Base-by-base conservation (phyloP, 805 yeast genomes). In the Zygosaccharomyces bisporus region DNA sequence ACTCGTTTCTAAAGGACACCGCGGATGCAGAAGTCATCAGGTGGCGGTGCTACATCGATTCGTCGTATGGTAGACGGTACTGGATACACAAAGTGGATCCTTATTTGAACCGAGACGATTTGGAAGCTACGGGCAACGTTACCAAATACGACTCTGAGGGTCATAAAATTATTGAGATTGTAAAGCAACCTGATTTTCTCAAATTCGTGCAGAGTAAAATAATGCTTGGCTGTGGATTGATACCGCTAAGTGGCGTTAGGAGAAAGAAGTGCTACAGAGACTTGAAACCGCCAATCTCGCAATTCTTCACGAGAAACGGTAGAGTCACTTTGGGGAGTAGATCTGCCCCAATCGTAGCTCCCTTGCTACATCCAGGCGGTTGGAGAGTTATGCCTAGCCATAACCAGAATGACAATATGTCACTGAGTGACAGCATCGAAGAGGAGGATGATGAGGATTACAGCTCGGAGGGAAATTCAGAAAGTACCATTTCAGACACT, bases 121-220 rank as follows among this genome's bases (percentile, higher is more conserved):
- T 64, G 1, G 57, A 57, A 17, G 53, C 57, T 7, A 43, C 54
- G 18, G 63, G 67, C 4, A 67, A 61, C 51, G 63, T 80, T 41
- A 72, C 79, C 3, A 76, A 71, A 55, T 83, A 79, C 55, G 88
- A 83, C 64, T 72, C 75, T 21, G 76, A 85, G 0, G 90, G 90
- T 8, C 72, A 77, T 49, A 81, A 79, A 56, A 75, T 80, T 16
- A 63, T 69, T 17, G 61, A 66, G 20, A 67, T 68, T 4, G 53
- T 64, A 1, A 68, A 57, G 50, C 65, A 68, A 23, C 74, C 73
- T 4, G 67, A 64, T 42, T 69, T 69, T 35, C 44, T 70, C 32
- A 68, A 61, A 39, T 58, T 62, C 43, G 73, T 70, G 0, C 72
- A 69, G 48, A 65, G 60, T 41, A 70, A 70, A 43, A 60, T 69